A percentile compares a stretch with the other conserved stretches of the same genome.
These are phyloP conservation scores for Fusarium irregulare DNA, from an alignment of 2,329 filamentous ascomycete species.

Conservation along the genomic window DNA sequence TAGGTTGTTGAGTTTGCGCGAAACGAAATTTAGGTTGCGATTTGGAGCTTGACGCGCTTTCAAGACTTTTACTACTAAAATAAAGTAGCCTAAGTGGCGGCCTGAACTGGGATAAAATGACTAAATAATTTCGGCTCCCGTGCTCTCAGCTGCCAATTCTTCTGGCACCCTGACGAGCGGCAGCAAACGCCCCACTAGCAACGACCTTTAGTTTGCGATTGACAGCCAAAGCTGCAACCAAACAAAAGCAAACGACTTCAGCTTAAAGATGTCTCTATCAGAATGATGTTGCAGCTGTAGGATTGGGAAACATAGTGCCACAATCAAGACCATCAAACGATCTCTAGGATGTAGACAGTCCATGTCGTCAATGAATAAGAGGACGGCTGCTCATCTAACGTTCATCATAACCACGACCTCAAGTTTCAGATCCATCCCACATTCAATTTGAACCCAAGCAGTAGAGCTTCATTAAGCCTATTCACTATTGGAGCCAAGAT, in stretches of 20 bases:
- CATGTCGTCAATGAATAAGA: background rate
- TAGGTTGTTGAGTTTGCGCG: constrained; percentile 7
- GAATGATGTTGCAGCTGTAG: rapidly evolving
- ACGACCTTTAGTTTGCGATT: background rate
- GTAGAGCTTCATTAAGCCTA: too few relatives aligned
- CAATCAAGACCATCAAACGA: background rate
- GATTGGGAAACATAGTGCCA: too few relatives aligned
- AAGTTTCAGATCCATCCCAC: too few relatives aligned
- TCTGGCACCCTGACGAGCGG: background rate
- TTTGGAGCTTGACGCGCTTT: constrained; percentile 33
- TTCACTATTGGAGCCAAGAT: background rate
- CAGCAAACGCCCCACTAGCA: constrained; percentile 11
- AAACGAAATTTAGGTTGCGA: constrained; percentile 19
- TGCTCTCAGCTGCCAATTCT: background rate
- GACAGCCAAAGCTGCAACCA: too few relatives aligned
- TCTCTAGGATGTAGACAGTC: background rate
- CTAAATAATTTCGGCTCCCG: background rate
- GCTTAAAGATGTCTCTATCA: too few relatives aligned
- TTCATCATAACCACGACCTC: background rate
- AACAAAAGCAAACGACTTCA: background rate
- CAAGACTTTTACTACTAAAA: background rate
- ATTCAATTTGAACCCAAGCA: too few relatives aligned
- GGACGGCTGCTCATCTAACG: background rate
- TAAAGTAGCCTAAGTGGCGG: background rate
- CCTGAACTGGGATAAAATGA: background rate